Percentiles rank a stretch among this genome's conserved stretches.
phyloP scores from a whole-genome alignment of 495 filamentous ascomycete genomes.

The Tetracladium setigerum region DNA sequence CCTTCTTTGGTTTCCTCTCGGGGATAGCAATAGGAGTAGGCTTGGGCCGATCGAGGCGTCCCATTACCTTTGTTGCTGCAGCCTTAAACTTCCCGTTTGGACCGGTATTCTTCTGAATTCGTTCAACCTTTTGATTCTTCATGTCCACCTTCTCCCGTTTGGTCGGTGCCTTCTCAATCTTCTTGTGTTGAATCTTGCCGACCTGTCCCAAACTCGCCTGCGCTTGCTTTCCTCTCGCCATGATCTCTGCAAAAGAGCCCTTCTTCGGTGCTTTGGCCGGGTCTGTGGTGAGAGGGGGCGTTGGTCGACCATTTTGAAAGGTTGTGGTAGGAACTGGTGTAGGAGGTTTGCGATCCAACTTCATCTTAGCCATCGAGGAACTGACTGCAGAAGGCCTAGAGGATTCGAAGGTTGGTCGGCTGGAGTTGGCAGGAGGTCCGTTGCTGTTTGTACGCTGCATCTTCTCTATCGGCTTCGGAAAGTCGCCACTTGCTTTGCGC shows the following conservation, averaged over 20 bases:
- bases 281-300: constrained; percentile 9
- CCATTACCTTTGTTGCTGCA: constrained; percentile 2
- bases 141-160: constrained; percentile 40
- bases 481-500: constrained; percentile 38
- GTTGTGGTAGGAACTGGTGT: background rate
- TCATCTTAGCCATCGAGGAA: constrained; percentile 23
- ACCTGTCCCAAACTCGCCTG: constrained; percentile 37
- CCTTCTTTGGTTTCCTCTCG: constrained; percentile 50
- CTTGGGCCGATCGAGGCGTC: constrained; percentile 10
- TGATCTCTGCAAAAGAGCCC: constrained; percentile 59
- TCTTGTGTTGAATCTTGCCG: constrained; percentile 49
- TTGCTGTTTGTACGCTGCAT: constrained; percentile 17
- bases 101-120: constrained; percentile 16
- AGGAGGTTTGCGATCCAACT: constrained; percentile 7
- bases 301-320: constrained; percentile 18
- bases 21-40: constrained; percentile 13
- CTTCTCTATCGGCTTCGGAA: constrained; percentile 24
- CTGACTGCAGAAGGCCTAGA: constrained; percentile 22
- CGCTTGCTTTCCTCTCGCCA: constrained; percentile 54
- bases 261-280: constrained; percentile 44
- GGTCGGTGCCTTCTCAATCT: constrained; percentile 33
- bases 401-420: constrained; percentile 17
- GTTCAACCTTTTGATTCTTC: constrained; percentile 26
- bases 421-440: constrained; percentile 22
- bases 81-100: constrained; percentile 18